These are phyloP conservation scores for Chenopodium formosanum DNA, from an alignment of 148 eudicot genomes.

Conservation along the genomic window DNA sequence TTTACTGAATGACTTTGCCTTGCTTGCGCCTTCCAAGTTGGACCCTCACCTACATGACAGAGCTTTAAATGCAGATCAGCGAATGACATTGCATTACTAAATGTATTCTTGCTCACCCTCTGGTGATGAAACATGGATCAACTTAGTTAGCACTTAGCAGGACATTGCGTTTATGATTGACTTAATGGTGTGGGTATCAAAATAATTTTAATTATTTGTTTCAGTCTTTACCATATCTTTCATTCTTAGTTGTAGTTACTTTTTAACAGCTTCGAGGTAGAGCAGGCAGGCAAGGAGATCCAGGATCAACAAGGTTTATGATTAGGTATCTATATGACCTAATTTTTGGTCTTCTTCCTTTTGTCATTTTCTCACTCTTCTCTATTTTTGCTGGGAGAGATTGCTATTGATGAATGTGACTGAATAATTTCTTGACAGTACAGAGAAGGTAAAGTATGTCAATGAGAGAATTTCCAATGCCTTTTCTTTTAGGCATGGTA, in stretches of 20 bases:
- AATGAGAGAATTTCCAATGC: background rate
- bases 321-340: slow-evolving; percentile 55
- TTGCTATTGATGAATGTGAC: background rate
- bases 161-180: background rate
- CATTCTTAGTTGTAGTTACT: slow-evolving; percentile 3
- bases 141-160: background rate
- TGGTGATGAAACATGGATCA: background rate
- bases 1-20: background rate
- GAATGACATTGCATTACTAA: background rate
- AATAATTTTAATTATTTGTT: background rate
- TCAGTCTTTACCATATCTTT: background rate
- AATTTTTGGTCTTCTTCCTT: background rate
- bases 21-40: background rate
- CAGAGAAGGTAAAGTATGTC: background rate
- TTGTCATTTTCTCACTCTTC: background rate
- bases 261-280: slow-evolving; percentile 87
- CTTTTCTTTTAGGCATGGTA: background rate
- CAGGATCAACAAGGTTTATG: slow-evolving; percentile 96
- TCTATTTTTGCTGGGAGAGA: background rate
- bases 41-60: background rate
- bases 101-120: background rate
- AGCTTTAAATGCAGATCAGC: background rate
- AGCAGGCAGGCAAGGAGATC: slow-evolving; percentile 99
- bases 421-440: background rate
- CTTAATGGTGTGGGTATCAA: too few relatives aligned